Evolutionary conservation across 331 rosid genomes (phyloP), one percentile per base, ranked within the genome.

Genomic region (Saraca asoca): DNA sequence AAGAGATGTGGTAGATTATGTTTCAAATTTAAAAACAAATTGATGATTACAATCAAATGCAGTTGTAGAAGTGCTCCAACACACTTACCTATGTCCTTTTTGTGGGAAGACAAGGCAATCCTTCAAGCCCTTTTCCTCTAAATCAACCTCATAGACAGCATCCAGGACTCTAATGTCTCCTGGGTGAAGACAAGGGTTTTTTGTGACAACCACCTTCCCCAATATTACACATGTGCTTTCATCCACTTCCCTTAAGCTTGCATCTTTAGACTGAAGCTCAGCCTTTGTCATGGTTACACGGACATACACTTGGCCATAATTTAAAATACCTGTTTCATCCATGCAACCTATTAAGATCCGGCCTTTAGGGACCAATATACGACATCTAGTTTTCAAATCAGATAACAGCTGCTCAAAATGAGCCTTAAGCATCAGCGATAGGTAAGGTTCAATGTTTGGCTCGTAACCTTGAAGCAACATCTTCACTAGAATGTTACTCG

Each of bases 111-210:
- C 68, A 24, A 93, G 88, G 83, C 98, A 93, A 75, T 93, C 91
- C 79, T 70, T 75, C 84, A 85, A 54, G 35, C 87, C 85, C 67
- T 79, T 85, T 71, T 79, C 90, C 75, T 93, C 94, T 42, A 90
- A 79, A 59, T 80, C 87, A 58, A 59, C 83, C 12, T 65, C 66
- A 74, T 82, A 89, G 75, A 93, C 43, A 31, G 98, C 98, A 70
- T 93, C 94, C 67, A 93, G 95, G 70, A 93, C 91, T 80, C 98
- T 84, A 53, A 93, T 45, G 35, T 93, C 96, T 38, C 98, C 98
- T 1, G 98, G 98, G 82, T 93, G 96, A 75, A 93, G 98, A 75
- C 98, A 93, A 42, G 98, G 95, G 61, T 89, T 93, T 75, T 85
- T 93, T 9, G 95, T 90, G 57, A 93, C 95, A 43, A 87, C 82